Conservation (phyloP, 169 alveolate genomes). For the Plasmodium inui region DNA sequence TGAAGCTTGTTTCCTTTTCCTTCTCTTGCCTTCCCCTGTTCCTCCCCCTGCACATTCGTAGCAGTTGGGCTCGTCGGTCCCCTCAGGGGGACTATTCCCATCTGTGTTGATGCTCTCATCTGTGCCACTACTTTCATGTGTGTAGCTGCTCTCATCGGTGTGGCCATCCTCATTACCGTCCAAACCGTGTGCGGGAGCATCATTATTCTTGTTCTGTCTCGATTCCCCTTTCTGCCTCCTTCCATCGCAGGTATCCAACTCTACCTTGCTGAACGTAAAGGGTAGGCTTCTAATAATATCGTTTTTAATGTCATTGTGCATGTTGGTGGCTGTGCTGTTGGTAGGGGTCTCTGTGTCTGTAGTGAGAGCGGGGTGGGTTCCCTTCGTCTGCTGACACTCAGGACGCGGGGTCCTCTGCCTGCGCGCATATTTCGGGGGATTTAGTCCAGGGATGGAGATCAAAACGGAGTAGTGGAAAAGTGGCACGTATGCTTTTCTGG, state of each 20-base stretch:
- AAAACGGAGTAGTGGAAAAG: neutral
- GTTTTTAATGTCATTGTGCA: conserved; percentile 38
- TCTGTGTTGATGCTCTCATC: neutral
- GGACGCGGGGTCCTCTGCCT: neutral
- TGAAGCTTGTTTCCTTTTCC: neutral
- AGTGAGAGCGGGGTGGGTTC: neutral
- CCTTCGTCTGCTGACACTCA: neutral
- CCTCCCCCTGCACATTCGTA: neutral
- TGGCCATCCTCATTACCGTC: neutral
- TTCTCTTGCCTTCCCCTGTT: neutral
- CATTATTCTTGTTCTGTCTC: neutral
- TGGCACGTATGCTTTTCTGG: neutral
- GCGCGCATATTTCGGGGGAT: neutral
- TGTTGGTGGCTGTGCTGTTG: neutral
- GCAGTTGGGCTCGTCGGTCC: neutral
- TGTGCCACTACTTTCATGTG: neutral
- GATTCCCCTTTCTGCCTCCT: neutral
- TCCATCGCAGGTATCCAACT: neutral
- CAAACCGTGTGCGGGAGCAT: neutral
- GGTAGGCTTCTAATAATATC: conserved; percentile 55
- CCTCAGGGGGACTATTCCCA: neutral
- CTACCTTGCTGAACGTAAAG: conserved; percentile 25
- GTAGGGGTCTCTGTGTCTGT: neutral
- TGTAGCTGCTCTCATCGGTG: neutral
- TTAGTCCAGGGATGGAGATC: neutral